Percentiles rank a stretch among this genome's conserved stretches.
Evolutionary conservation across 352 stramenopile genomes (phyloP).

Genomic region (Globisporangium viniferum): DNA sequence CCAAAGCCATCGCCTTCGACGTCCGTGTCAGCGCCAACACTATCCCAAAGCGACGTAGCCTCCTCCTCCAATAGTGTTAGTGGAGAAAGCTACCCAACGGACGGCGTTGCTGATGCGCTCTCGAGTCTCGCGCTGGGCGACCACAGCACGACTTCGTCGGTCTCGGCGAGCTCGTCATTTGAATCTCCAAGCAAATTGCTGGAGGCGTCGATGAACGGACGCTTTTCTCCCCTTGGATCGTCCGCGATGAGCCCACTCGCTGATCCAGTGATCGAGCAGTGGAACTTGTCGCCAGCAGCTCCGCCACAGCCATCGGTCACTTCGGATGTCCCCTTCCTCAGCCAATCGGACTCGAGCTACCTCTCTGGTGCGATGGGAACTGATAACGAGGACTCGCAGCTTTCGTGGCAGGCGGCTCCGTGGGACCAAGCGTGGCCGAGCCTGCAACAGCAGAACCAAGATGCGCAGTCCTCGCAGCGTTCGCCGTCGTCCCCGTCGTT

Average conservation of each 20-base stretch:
- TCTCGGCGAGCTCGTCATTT: slow-evolving; percentile 51
- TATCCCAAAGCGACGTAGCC: slow-evolving; percentile 19
- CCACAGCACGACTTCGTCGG: slow-evolving; percentile 36
- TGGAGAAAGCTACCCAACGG: slow-evolving; percentile 31
- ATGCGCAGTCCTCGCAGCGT: slow-evolving; percentile 30
- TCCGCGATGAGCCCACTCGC: slow-evolving; percentile 47
- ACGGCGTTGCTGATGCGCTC: slow-evolving; percentile 61
- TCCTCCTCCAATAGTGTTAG: slow-evolving; percentile 31
- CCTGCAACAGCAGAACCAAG: slow-evolving; percentile 27
- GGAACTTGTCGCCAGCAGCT: slow-evolving; percentile 64
- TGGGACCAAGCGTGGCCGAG: slow-evolving; percentile 60
- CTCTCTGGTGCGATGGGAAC: slow-evolving; percentile 39
- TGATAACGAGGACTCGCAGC: slow-evolving; percentile 26
- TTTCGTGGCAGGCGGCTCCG: slow-evolving; percentile 50
- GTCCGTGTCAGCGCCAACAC: slow-evolving; percentile 7
- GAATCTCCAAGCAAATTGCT: slow-evolving; percentile 56
- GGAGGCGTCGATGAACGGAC: slow-evolving; percentile 25
- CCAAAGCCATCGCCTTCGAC: slow-evolving; percentile 26
- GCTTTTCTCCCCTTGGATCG: slow-evolving; percentile 55
- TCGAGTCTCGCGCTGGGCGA: slow-evolving; percentile 69
- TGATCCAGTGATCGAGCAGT: slow-evolving; percentile 76
- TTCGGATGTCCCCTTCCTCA: slow-evolving; percentile 41
- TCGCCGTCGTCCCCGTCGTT: slow-evolving; percentile 41
- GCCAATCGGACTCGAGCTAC: slow-evolving; percentile 42
- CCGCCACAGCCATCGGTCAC: slow-evolving; percentile 31